Conservation (phyloP, 176 grass and related monocot genomes). For the Paspalum vaginatum region DNA sequence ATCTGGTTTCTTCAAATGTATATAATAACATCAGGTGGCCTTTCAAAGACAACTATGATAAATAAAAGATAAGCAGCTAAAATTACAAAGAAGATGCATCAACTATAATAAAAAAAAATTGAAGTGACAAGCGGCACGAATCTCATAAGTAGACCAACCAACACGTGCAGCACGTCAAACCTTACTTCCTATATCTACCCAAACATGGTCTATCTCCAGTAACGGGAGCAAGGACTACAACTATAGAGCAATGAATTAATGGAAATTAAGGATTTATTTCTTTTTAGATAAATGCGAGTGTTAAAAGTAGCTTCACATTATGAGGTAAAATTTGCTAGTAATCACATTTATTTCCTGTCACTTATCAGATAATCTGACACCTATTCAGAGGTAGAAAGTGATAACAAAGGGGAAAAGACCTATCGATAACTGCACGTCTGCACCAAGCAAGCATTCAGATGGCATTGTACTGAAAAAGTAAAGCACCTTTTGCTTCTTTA, state of each 20-base stretch:
- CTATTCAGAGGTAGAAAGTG: conserved; percentile 10
- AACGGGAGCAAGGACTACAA: conserved; percentile 8
- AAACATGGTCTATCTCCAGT: background rate
- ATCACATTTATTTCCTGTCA: conserved; percentile 26
- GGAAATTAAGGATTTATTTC: background rate
- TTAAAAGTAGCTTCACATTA: conserved; percentile 10
- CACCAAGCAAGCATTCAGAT: conserved; percentile 27
- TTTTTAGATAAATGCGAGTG: conserved; percentile 22
- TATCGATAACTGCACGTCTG: background rate
- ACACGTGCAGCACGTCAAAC: background rate
- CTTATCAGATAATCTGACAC: conserved; percentile 11
- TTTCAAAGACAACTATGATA: background rate
- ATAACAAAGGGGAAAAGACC: background rate
- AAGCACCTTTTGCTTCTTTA: conserved; percentile 90
- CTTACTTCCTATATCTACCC: conserved; percentile 13
- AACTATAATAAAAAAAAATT: conserved; percentile 3
- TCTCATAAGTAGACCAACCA: conserved; percentile 37
- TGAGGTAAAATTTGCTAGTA: background rate
- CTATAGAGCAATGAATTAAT: background rate
- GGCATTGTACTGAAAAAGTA: conserved; percentile 28
- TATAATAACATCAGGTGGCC: conserved; percentile 9
- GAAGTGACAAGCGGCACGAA: conserved; percentile 12
- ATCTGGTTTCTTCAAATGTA: background rate
- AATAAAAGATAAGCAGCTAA: conserved; percentile 8
- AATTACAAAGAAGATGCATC: conserved; percentile 15